These are phyloP conservation scores for Euphorbia pulcherrima DNA, from an alignment of 345 rosid species.

Conservation along the genomic window DNA sequence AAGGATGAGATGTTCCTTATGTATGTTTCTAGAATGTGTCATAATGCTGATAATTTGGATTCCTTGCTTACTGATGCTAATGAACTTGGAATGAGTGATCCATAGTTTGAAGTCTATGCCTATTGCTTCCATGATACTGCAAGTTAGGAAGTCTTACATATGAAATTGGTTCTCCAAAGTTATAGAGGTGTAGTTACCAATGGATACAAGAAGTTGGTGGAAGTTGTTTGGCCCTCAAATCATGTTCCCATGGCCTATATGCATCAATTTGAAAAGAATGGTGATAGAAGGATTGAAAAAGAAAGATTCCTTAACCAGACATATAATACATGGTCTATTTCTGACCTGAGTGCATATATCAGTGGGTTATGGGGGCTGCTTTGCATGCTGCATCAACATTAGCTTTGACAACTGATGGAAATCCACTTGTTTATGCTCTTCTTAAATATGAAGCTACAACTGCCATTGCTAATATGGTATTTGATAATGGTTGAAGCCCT, in stretches of 20 bases:
- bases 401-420: no score
- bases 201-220: conserved; percentile 70
- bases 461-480: no score
- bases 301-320: conserved; percentile 97
- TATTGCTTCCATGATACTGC: conserved; percentile 64
- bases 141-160: conserved; percentile 89
- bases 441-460: no score
- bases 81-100: conserved; percentile 74
- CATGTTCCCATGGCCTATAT: conserved; percentile 83
- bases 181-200: conserved; percentile 85
- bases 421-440: no score
- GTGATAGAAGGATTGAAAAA: conserved; percentile 92
- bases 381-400: conserved; percentile 90
- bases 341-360: conserved; percentile 78
- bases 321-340: conserved; percentile 85
- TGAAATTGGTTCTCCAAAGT: conserved; percentile 88
- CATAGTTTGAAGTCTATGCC: conserved; percentile 88
- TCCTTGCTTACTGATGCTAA: conserved; percentile 95
- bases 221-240: conserved; percentile 87
- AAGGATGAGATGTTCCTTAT: no score
- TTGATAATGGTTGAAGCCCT: no score
- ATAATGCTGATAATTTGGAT: no score
- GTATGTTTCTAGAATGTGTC: no score
- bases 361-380: conserved; percentile 96
- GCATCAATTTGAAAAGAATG: conserved; percentile 88